Percentiles rank a stretch among this genome's conserved stretches.
These are phyloP conservation scores for Heritiera littoralis DNA, from an alignment of 345 rosid genomes.

Conservation along the genomic window DNA sequence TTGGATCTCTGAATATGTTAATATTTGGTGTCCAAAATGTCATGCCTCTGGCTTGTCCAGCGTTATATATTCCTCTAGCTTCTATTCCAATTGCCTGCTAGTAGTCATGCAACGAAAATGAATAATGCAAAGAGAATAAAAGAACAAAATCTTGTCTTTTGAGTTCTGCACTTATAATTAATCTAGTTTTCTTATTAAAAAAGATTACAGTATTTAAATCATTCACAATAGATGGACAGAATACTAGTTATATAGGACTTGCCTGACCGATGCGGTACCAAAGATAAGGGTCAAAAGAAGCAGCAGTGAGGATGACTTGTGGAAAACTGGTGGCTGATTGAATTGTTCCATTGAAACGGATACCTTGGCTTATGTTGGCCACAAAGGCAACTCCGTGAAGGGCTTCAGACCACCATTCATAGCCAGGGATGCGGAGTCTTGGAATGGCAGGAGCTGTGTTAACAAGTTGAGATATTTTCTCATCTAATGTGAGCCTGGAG, in stretches of 20 bases:
- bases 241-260: slow-evolving; percentile 3
- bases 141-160: not conserved
- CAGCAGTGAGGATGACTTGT: slow-evolving; percentile 77
- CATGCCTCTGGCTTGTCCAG: slow-evolving; percentile 72
- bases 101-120: not conserved
- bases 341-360: slow-evolving; percentile 58
- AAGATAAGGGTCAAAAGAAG: slow-evolving; percentile 64
- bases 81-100: slow-evolving; percentile 59
- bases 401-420: slow-evolving; percentile 96
- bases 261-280: slow-evolving; percentile 95
- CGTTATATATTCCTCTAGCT: slow-evolving; percentile 68
- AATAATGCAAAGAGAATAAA: not conserved
- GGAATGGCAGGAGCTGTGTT: slow-evolving; percentile 70
- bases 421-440: slow-evolving; percentile 72
- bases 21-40: slow-evolving; percentile 87
- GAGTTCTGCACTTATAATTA: not conserved
- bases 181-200: slow-evolving; percentile 6
- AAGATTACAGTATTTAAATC: no score
- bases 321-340: slow-evolving; percentile 81
- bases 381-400: slow-evolving; percentile 68
- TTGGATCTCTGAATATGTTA: slow-evolving; percentile 79
- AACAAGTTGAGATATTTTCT: slow-evolving; percentile 80
- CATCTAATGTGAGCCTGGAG: slow-evolving; percentile 72
- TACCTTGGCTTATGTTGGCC: slow-evolving; percentile 45
- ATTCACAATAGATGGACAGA: not conserved